These are phyloP conservation scores for Pseudocercospora fijiensis DNA, from an alignment of 2,329 filamentous ascomycete genomes.

Conservation along the genomic window DNA sequence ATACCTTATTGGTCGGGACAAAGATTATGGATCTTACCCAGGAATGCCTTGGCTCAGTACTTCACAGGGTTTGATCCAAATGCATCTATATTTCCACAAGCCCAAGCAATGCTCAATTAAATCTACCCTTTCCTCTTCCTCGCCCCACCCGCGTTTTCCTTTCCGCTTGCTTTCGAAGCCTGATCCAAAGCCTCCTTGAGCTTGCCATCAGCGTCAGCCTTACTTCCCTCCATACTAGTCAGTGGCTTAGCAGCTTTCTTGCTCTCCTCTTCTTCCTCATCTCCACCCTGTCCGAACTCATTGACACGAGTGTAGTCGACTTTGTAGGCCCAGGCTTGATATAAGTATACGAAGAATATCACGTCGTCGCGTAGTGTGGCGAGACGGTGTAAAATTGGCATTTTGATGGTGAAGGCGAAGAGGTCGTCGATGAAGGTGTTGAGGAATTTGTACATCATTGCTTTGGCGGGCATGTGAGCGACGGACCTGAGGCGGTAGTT, in stretches of 20 bases:
- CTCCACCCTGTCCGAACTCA: conserved; percentile 97
- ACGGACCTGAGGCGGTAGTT: conserved; percentile 92
- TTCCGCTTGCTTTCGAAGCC: conserved; percentile 13
- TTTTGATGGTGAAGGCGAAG: conserved; percentile 99
- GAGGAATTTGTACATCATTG: conserved; percentile 97
- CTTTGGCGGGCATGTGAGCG: conserved; percentile 93
- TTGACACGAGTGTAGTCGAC: conserved; percentile 90
- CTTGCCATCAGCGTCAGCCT: conserved; percentile 19
- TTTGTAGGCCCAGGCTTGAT: conserved; percentile 90
- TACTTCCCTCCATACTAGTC: conserved; percentile 31
- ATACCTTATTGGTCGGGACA: too few species aligned
- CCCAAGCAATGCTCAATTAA: not conserved
- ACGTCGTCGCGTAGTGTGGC: conserved; percentile 92
- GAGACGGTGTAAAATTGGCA: conserved; percentile 89
- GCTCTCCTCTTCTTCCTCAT: conserved; percentile 67
- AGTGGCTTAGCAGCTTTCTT: conserved; percentile 48
- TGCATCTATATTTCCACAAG: not conserved
- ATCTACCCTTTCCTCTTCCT: conserved; percentile 5
- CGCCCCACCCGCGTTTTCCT: conserved; percentile 19
- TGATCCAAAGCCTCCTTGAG: conserved; percentile 22
- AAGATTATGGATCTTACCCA: too few species aligned
- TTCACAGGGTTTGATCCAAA: not conserved
- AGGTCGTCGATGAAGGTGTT: conserved; percentile 99
- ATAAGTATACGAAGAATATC: conserved; percentile 97
- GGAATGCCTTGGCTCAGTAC: too few species aligned